phyloP scores from a whole-genome alignment of 805 yeast species.

The Debaryomyces prosopidis region DNA sequence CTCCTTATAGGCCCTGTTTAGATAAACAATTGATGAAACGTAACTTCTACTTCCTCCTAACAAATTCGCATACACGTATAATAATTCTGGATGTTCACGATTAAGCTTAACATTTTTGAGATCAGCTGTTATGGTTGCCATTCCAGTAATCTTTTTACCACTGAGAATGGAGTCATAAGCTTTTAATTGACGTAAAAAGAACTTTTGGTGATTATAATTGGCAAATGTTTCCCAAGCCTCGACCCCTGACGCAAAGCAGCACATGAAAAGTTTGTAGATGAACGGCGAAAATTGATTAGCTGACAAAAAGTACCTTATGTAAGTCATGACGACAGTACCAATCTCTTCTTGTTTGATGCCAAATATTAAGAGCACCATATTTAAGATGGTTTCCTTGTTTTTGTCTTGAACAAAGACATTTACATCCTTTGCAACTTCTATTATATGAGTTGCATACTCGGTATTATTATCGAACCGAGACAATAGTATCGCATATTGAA shows the following conservation, averaged over 20 bases:
- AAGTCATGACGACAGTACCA: conserved; percentile 48
- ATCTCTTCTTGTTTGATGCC: conserved; percentile 49
- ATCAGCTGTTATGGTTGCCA: conserved; percentile 68
- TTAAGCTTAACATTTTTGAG: conserved; percentile 38
- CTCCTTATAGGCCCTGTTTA: conserved; percentile 66
- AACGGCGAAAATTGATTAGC: conserved; percentile 76
- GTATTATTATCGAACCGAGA: conserved; percentile 67
- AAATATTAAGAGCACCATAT: conserved; percentile 67
- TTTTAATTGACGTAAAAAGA: conserved; percentile 83
- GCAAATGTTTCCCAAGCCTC: conserved; percentile 61
- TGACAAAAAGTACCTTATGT: conserved; percentile 63
- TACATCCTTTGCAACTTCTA: conserved; percentile 73
- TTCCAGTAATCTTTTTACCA: conserved; percentile 62
- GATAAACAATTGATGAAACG: conserved; percentile 77
- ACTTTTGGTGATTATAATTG: conserved; percentile 85
- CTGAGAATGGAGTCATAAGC: conserved; percentile 75
- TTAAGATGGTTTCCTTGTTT: conserved; percentile 57
- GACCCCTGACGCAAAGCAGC: conserved; percentile 63
- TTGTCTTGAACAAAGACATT: conserved; percentile 75
- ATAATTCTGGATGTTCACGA: conserved; percentile 62
- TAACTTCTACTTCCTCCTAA: conserved; percentile 81
- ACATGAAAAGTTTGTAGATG: conserved; percentile 63
- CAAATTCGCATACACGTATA: conserved; percentile 77
- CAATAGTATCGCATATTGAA: conserved; percentile 71
- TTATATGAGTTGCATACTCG: conserved; percentile 48